Base-by-base conservation (phyloP, 805 yeast genomes). In the Yarrowia keelungensis region DNA sequence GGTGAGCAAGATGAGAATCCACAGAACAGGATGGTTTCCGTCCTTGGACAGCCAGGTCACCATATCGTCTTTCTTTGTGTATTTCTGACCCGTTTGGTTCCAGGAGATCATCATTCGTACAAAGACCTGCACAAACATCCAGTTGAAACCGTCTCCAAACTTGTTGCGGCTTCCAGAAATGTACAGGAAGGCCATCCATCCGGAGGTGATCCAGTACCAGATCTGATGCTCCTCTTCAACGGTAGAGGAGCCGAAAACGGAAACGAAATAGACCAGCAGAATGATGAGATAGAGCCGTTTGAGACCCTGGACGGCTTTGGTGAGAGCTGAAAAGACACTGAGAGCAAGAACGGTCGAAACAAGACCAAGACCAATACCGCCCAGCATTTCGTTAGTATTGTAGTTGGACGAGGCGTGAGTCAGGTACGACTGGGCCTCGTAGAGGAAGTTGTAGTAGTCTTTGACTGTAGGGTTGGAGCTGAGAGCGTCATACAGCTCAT, bases 171-270 rank as follows among this genome's bases (percentile, higher is more conserved):
- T 64, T 4, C 72, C 69, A 2, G 45, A 36, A 39, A 74, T 71
- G 50, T 15, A 76, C 58, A 67, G 69, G 69, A 71, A 75, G 16
- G 75, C 74, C 59, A 74, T 69, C 69, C 73, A 71, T 0, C 83
- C 82, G 0, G 85, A 80, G 0, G 84, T 76, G 26, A 84, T 79
- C 87, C 91, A 90, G 91, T 97, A 95, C 99, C 99, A 95, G 16
- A 93, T 77, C 75, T 93, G 97, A 75, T 95, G 97, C 75, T 95
- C 99, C 76, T 95, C 99, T 75, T 95, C 99, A 16, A 95, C 89
- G 69, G 93, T 81, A 36, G 97, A 93, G 70, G 96, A 91, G 11
- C 93, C 97, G 79, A 93, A 91, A 71, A 89, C 83, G 0, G 91
- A 82, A 0, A 81, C 45, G 2, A 88, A 84, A 67, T 87, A 82